Evolutionary conservation across 495 filamentous ascomycete species (phyloP), one percentile per base, ranked within the genome.

Genomic region (Annulohypoxylon stygium): DNA sequence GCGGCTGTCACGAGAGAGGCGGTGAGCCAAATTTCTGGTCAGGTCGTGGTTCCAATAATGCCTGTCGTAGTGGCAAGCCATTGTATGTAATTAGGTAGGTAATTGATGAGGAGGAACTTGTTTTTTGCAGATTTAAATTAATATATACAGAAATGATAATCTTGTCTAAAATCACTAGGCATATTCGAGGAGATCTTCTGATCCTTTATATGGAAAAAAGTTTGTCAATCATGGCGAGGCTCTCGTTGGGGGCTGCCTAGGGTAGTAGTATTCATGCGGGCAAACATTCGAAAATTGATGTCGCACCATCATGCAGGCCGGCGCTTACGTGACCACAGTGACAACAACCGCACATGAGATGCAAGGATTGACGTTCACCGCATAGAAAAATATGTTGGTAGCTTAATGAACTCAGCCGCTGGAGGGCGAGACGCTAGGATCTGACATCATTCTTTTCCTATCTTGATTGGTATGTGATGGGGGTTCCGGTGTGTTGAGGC

Each of bases 41-140:
- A 63, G 45, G 39, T 61, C 54, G 55, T 67, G 60, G 43, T 45
- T 54, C 12, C 25, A 30, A 18, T 70, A 14, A 26, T 51, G 26
- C n/a, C 51, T 9, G 18, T 70, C 48, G 57, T 71, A 20, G 36
- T 75, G 45, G 10, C 67, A 45, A 11, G 74, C 23, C 76, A 78
- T 76, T 4, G n/a, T 36, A 18, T 36, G 64, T 63, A 43, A 14
- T 8, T 36, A 48, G 48, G 45, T 55, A 9, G 1, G 26, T 61
- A 25, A 30, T 12, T 25, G 2, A 14, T 43, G 1, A 14, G 12
- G 14, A 14, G n/a, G 7, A 4, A 2, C 14, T 12, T 45, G 20
- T 16, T 54, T 54, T 39, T 12, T 50, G 18, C 12, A 36, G 30
- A 11, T 16, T 61, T 18, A 30, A 8, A n/a, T 47, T 4, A 12